These are phyloP conservation scores for Mycocentrospora acerina DNA, from an alignment of 2,329 filamentous ascomycete genomes.

Conservation along the genomic window DNA sequence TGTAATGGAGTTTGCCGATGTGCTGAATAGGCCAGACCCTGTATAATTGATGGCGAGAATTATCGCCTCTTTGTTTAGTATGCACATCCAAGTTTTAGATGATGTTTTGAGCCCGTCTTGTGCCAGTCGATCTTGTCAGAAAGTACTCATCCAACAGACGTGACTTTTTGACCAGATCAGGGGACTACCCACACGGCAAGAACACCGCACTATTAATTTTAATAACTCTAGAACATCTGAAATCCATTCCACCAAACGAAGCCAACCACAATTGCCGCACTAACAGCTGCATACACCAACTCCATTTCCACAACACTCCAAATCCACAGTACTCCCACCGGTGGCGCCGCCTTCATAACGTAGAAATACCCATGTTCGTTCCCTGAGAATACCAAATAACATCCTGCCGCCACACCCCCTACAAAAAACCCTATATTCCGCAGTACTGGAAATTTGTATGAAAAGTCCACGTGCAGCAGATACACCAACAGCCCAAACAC, in stretches of 20 bases:
- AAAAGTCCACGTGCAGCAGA: conserved; percentile 44
- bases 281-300: conserved; percentile 64
- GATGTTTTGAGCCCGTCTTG: no score
- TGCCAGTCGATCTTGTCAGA: no score
- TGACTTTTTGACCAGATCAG: no score
- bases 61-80: no score
- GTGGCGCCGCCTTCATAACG: conserved; percentile 89
- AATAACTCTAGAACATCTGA: conserved; percentile 42
- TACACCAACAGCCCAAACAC: conserved; percentile 50
- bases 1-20: no score
- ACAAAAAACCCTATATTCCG: conserved; percentile 62
- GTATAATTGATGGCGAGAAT: no score
- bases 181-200: no score
- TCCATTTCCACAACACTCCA: conserved; percentile 90
- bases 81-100: no score
- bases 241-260: conserved; percentile 60
- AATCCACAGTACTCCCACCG: conserved; percentile 85
- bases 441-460: conserved; percentile 47
- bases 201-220: no score
- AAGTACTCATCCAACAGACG: no score
- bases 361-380: conserved; percentile 81
- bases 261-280: conserved; percentile 51
- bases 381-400: conserved; percentile 77
- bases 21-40: no score
- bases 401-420: conserved; percentile 64